A percentile compares a stretch with the other conserved stretches of the same genome.
These are phyloP conservation scores for Clonostachys rosea DNA, from an alignment of 2,329 filamentous ascomycete species.

Conservation along the genomic window DNA sequence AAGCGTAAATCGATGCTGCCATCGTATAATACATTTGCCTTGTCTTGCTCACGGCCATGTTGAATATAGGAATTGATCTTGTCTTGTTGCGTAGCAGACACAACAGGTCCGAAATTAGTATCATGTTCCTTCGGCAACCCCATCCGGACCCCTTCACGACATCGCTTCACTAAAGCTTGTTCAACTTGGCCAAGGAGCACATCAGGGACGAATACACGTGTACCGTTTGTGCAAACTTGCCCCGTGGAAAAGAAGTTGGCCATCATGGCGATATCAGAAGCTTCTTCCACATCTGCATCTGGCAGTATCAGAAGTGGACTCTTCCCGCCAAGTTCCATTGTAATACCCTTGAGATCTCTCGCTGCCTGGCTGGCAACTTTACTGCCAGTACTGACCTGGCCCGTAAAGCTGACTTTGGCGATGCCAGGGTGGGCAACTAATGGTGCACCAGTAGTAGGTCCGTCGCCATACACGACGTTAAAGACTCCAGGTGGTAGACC, in stretches of 20 bases:
- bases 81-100: conserved; percentile 67
- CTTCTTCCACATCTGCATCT: conserved; percentile 71
- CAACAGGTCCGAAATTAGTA: conserved; percentile 83
- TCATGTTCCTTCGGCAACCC: conserved; percentile 66
- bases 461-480: conserved; percentile 80
- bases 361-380: conserved; percentile 76
- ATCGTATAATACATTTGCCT: conserved; percentile 69
- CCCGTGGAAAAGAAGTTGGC: conserved; percentile 90
- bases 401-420: conserved; percentile 86
- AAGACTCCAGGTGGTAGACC: conserved; percentile 80
- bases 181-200: conserved; percentile 66
- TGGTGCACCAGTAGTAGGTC: conserved; percentile 66
- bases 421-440: conserved; percentile 68
- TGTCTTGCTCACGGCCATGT: conserved; percentile 69
- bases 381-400: conserved; percentile 77
- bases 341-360: conserved; percentile 81
- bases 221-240: conserved; percentile 91
- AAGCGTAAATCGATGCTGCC: conserved; percentile 53
- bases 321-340: conserved; percentile 89
- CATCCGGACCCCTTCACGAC: conserved; percentile 64
- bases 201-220: conserved; percentile 75
- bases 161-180: conserved; percentile 47
- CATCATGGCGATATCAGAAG: conserved; percentile 89
- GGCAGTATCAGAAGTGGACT: conserved; percentile 76
- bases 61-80: conserved; percentile 77